phyloP scores from a whole-genome alignment of 495 filamentous ascomycete species.

The Xylaria telfairii region DNA sequence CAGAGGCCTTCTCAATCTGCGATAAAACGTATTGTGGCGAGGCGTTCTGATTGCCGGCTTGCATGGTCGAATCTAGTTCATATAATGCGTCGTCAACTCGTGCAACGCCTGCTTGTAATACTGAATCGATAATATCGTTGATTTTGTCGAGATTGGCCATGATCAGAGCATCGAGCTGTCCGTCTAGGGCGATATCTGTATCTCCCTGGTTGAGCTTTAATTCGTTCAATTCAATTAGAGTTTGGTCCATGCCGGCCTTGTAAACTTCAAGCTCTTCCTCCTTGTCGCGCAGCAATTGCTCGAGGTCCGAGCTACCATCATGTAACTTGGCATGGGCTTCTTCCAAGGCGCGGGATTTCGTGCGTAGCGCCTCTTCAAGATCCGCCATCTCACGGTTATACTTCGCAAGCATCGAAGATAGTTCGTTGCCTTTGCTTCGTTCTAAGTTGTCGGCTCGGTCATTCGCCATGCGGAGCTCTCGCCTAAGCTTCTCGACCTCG shows the following conservation, averaged over 20 bases:
- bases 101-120: conserved; percentile 90
- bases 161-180: conserved; percentile 87
- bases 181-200: conserved; percentile 82
- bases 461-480: conserved; percentile 90
- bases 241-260: conserved; percentile 96
- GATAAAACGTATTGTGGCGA: conserved; percentile 95
- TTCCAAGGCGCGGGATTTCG: conserved; percentile 87
- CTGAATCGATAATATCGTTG: conserved; percentile 97
- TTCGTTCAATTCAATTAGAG: conserved; percentile 88
- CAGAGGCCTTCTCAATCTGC: conserved; percentile 95
- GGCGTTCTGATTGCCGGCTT: conserved; percentile 97
- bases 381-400: conserved; percentile 98
- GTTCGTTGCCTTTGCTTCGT: conserved; percentile 87
- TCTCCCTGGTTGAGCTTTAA: conserved; percentile 71
- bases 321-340: conserved; percentile 76
- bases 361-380: conserved; percentile 88
- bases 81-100: conserved; percentile 96
- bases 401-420: conserved; percentile 90
- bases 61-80: conserved; percentile 96
- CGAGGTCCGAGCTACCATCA: conserved; percentile 84
- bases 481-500: conserved; percentile 92
- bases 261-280: conserved; percentile 97
- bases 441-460: conserved; percentile 95
- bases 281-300: conserved; percentile 83
- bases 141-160: conserved; percentile 87